phyloP scores from a whole-genome alignment of 2,329 filamentous ascomycete species.

The Fusarium sp. region DNA sequence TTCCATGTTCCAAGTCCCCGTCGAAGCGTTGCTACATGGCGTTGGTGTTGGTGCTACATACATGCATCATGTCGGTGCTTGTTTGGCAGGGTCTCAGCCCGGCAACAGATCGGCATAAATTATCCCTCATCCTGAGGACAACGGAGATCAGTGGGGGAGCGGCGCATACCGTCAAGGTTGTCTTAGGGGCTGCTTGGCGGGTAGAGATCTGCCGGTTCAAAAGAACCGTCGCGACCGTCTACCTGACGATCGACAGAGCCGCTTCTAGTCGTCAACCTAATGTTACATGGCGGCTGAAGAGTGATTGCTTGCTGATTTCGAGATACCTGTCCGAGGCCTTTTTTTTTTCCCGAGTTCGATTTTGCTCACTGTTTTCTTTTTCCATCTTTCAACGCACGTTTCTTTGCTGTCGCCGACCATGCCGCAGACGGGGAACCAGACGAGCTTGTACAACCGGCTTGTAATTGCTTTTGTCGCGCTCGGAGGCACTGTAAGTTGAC shows the following conservation, averaged over 20 bases:
- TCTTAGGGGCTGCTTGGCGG: background rate
- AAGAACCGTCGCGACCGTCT: background rate
- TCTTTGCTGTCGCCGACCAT: slow-evolving; percentile 3
- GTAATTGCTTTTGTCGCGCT: slow-evolving; percentile 56
- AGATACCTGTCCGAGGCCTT: background rate
- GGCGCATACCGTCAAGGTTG: background rate
- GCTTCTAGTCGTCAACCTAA: background rate
- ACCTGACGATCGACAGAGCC: background rate
- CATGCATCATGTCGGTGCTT: too few species aligned
- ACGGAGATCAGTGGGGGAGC: too few species aligned
- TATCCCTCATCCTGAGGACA: background rate
- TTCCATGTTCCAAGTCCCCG: too few species aligned
- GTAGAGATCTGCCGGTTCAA: background rate
- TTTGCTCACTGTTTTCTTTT: background rate
- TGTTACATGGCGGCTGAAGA: background rate
- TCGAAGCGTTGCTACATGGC: too few species aligned
- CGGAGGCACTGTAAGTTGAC: slow-evolving; percentile 50
- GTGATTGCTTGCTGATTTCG: background rate
- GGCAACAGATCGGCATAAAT: background rate
- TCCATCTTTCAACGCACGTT: background rate
- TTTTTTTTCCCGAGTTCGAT: too few species aligned
- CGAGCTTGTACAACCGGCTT: slow-evolving; percentile 53
- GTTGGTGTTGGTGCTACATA: too few species aligned
- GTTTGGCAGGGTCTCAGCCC: too few species aligned
- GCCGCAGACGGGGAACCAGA: slow-evolving; percentile 39